Base-by-base conservation (phyloP, 768 basidiomycete genomes). In the Boletus pseudo-olivaceus region DNA sequence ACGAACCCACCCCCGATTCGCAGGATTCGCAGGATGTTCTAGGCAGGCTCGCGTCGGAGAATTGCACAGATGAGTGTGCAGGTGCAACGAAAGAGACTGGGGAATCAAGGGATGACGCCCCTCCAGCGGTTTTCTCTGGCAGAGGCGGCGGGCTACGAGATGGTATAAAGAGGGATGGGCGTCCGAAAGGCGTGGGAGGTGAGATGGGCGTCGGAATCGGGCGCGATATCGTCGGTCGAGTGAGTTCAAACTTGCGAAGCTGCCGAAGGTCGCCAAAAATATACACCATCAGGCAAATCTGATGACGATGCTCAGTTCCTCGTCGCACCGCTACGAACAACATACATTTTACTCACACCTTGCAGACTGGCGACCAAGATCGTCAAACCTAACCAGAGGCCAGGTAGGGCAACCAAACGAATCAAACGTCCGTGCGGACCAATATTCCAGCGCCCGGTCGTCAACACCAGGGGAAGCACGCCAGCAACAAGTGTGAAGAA, bases 251-350 rank as follows among this genome's bases (percentile, higher is more conserved):
- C 58, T 82, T 85, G 60, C 85, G 82, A 19, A 91, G 76, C 62
- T 91, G 89, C 8, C 89, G 76, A 19, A 90, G 74, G 68, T 91
- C 89, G 8, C 89, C 89, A 61, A 90, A 89, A 30, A 90, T 64
- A 64, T 90, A 91, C 6, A 91, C 81, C 64, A 87, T 88, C 51
- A 90, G 65, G 65, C 89, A 91, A 11, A 80, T 66, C 78, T 70
- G 2, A 34, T 3, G 3, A 70, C 33, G 37, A 48, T 15, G 37
- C 29, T 47, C n/a, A 62, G 42, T n/a, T 19, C 29, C 17, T 19
- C 15, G 39, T 39, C 34, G 32, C 11, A 27, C 26, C n/a, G 19
- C 8, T 12, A 6, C 7, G 35, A 37, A 17, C 10, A 27, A 44
- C 27, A 39, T 9, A 39, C 10, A 23, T 30, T 7, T 46, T 12